A percentile compares a stretch with the other conserved stretches of the same genome.
Conservation (phyloP, 352 stramenopile species). For the Globisporangium alternatum region DNA sequence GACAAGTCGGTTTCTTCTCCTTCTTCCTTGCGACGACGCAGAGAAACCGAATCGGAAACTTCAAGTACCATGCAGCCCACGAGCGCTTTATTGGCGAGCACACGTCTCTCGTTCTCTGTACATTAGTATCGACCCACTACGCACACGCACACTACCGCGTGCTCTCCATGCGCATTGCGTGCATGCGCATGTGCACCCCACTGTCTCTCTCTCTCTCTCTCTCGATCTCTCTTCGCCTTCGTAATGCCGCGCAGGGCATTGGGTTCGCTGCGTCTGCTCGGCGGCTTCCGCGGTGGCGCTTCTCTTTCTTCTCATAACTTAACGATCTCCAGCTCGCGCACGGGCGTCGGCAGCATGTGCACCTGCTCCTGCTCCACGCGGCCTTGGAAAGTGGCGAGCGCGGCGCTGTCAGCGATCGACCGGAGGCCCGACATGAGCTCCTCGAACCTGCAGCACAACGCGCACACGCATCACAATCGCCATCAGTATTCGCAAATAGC, state of each 20-base stretch:
- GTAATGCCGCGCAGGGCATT: not conserved
- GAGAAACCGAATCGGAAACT: not conserved
- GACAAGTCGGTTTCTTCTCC: not conserved
- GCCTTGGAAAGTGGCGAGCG: slow-evolving; percentile 23
- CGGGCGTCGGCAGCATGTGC: slow-evolving; percentile 17
- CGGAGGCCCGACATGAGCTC: slow-evolving; percentile 31
- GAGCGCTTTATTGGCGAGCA: not conserved
- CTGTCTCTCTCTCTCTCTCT: not conserved
- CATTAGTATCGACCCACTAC: not conserved
- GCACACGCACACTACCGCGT: not conserved
- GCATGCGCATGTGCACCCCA: not conserved
- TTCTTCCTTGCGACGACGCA: not conserved
- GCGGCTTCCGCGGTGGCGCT: not conserved
- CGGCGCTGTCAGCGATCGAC: slow-evolving; percentile 15
- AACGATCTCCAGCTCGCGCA: slow-evolving; percentile 43
- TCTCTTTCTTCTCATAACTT: slow-evolving; percentile 24
- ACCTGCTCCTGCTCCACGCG: slow-evolving; percentile 24
- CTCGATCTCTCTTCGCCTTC: not conserved
- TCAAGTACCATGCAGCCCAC: not conserved
- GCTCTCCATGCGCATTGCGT: slow-evolving; percentile 1
- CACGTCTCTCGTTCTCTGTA: not conserved
- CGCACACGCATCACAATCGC: not conserved
- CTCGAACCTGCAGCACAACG: slow-evolving; percentile 24
- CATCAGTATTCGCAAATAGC: not conserved
- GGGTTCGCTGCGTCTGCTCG: not conserved